Conservation (phyloP, 352 stramenopile genomes). For the Albugo candida region DNA sequence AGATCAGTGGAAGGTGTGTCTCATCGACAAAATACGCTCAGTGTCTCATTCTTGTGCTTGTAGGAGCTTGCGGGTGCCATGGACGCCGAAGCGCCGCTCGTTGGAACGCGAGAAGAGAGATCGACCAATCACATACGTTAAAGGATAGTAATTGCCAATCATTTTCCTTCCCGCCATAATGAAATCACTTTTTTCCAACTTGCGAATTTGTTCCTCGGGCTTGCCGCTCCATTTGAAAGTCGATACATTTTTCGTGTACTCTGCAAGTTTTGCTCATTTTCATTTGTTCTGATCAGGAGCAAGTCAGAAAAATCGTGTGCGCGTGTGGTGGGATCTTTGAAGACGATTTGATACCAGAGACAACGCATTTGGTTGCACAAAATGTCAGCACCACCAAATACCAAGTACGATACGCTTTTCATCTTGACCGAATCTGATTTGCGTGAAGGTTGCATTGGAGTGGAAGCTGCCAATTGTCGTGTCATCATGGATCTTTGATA, state of each 20-base stretch:
- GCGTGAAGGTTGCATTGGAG: conserved; percentile 18
- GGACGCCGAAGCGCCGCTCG: conserved; percentile 25
- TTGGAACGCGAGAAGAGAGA: conserved; percentile 23
- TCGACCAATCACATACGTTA: neutral
- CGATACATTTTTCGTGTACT: neutral
- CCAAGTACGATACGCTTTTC: conserved; percentile 14
- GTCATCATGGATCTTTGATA: conserved; percentile 47
- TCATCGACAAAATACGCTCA: no score
- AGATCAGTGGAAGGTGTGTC: conserved; percentile 24
- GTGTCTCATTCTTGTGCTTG: neutral
- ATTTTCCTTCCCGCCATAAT: neutral
- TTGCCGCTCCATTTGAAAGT: neutral
- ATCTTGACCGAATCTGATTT: neutral
- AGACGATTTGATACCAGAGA: conserved; percentile 22
- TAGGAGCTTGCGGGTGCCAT: conserved; percentile 21
- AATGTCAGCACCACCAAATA: conserved; percentile 45
- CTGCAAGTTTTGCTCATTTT: neutral
- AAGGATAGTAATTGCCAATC: conserved; percentile 14
- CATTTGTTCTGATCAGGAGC: conserved; percentile 16
- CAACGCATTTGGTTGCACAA: conserved; percentile 42
- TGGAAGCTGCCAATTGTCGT: conserved; percentile 22
- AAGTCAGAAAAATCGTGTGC: conserved; percentile 46
- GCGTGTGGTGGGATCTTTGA: conserved; percentile 34
- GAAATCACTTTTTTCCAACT: no score
- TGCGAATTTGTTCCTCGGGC: no score